Evolutionary conservation across 345 rosid genomes (phyloP).

Genomic region (Kandelia obovata): DNA sequence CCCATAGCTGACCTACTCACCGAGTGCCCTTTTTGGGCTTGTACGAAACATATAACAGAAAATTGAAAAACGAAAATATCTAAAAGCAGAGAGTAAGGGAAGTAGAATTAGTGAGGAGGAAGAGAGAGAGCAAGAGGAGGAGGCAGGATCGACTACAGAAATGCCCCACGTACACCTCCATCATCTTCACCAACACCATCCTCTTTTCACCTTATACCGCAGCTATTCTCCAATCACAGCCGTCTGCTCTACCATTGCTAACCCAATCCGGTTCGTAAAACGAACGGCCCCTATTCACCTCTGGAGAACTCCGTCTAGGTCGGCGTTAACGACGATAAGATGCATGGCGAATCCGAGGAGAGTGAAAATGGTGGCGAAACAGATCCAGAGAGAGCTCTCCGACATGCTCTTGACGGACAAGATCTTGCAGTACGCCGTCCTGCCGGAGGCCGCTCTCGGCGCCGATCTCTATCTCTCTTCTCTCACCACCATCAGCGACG

Average conservation of each 20-base stretch:
- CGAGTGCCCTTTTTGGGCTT: not conserved
- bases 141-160: constrained; percentile 9
- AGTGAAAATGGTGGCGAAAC: constrained; percentile 87
- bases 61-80: not conserved
- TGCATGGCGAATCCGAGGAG: constrained; percentile 94
- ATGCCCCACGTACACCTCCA: constrained; percentile 39
- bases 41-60: too few species aligned
- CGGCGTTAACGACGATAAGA: constrained; percentile 30
- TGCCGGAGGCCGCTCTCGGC: constrained; percentile 84
- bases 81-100: not conserved
- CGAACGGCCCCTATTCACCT: constrained; percentile 27
- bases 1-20: too few species aligned
- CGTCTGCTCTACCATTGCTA: constrained; percentile 19
- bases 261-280: constrained; percentile 27
- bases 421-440: constrained; percentile 70
- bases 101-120: not conserved
- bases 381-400: constrained; percentile 83
- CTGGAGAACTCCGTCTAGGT: constrained; percentile 7
- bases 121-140: not conserved
- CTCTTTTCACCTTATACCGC: constrained; percentile 15
- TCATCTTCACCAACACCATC: constrained; percentile 21
- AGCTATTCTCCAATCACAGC: constrained; percentile 20
- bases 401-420: constrained; percentile 86
- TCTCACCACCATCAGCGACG: constrained; percentile 83
- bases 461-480: constrained; percentile 84